Evolutionary conservation across 192 early-diverging fungal species (phyloP), one percentile per base, ranked within the genome.

Genomic region (Entomortierella lignicola): DNA sequence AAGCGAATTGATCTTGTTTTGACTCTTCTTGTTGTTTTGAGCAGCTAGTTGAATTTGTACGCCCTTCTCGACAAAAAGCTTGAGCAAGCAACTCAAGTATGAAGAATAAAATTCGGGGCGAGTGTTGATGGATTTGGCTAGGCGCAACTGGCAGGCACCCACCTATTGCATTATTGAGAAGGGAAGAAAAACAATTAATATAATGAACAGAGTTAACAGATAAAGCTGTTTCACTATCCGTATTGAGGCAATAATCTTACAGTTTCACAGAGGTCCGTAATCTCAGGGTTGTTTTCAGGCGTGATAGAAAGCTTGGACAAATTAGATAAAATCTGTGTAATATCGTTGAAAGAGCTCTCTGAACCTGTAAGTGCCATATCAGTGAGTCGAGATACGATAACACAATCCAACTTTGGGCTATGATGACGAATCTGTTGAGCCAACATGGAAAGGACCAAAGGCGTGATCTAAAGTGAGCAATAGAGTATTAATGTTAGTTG

Each of bases 401-500:
- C 82, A 21, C 83, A 82, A 20, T 72, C 83, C 44, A 91, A 63
- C 25, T 84, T 79, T 3, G 83, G 65, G 44, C 82, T 82, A 37
- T 83, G 61, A 41, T 86, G 84, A 50, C 87, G 87, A 54, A 89
- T 85, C 47, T 90, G 88, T 66, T 87, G 87, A 47, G 88, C 60
- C 64, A 94, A 72, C 84, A 90, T 89, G 17, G 89, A 90, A 18
- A 91, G 86, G 32, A 86, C 87, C 62, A 84, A 67, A 8, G 86
- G 83, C 0, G 90, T 88, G 57, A 89, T 88, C 88, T 88, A 71
- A 47, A 57, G 48, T 48, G 17, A 32, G 26, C 12, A 52, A 30
- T 53, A 53, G 27, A 39, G 47, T 31, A 4, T 10, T 6, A 44
- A 20, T 27, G n/a, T 50, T 17, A 50, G 47, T 4, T 21, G 5